phyloP scores from a whole-genome alignment of 1,139 yeast species.

The Cylindricascospora bacillispora region DNA sequence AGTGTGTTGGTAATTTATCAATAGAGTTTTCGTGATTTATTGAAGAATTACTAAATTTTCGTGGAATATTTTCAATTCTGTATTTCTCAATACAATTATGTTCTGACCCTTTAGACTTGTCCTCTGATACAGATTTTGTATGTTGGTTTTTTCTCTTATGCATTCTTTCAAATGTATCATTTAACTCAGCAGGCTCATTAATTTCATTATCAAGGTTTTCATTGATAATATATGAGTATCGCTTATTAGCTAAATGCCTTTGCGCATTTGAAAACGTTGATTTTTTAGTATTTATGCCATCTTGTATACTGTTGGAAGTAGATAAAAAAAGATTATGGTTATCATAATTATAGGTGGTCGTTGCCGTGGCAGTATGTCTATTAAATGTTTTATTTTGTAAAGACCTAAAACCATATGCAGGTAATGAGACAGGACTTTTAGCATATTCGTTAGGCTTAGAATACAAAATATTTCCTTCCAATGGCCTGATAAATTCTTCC shows the following conservation, averaged over 20 bases:
- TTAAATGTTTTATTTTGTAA: neutral
- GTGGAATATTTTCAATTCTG: constrained; percentile 2
- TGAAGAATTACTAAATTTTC: neutral
- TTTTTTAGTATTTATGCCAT: no score
- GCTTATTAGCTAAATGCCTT: constrained; percentile 18
- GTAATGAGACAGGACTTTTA: constrained; percentile 18
- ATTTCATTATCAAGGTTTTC: constrained; percentile 17
- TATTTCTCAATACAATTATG: constrained; percentile 2
- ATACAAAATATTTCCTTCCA: constrained; percentile 11
- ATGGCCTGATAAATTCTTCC: no score
- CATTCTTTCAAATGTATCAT: neutral
- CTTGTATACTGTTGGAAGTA: no score
- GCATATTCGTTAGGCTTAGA: constrained; percentile 5
- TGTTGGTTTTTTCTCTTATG: no score
- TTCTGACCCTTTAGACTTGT: constrained; percentile 1
- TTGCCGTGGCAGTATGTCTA: no score
- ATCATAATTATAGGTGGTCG: no score
- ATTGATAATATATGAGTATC: constrained; percentile 24
- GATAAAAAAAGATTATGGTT: no score
- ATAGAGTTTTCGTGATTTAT: neutral
- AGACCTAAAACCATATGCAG: neutral
- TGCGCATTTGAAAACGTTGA: no score
- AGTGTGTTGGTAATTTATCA: neutral
- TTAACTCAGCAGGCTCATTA: neutral
- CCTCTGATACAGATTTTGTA: neutral